These are phyloP conservation scores for Xylariaceae sp. DNA, from an alignment of 2,329 filamentous ascomycete genomes.

Conservation along the genomic window DNA sequence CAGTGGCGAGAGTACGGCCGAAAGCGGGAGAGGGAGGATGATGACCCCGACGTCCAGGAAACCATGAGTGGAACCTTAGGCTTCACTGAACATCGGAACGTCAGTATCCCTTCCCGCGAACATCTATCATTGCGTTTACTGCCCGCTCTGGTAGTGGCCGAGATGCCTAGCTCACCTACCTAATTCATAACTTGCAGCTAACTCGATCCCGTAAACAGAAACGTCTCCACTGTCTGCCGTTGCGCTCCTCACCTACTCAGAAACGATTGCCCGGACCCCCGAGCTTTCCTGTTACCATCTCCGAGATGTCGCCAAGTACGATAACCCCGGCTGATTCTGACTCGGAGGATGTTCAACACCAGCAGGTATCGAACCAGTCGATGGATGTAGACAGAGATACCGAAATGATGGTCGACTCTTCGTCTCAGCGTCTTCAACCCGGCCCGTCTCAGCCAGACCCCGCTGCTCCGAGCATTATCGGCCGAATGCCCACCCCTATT, in stretches of 20 bases:
- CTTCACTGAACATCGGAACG: conserved; percentile 40
- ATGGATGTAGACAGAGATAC: conserved; percentile 48
- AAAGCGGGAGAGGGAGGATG: conserved; percentile 36
- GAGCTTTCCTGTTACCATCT: conserved; percentile 27
- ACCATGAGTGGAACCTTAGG: conserved; percentile 26
- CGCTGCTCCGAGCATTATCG: conserved; percentile 39
- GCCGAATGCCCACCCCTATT: conserved; percentile 63
- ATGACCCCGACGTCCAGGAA: conserved; percentile 22
- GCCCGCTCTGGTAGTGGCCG: neutral
- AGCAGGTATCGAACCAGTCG: conserved; percentile 28
- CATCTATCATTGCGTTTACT: neutral
- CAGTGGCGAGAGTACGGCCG: conserved; percentile 28
- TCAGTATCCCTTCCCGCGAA: conserved; percentile 24
- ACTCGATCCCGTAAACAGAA: conserved; percentile 44
- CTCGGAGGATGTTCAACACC: conserved; percentile 40
- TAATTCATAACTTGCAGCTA: conserved; percentile 6
- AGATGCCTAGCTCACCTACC: neutral
- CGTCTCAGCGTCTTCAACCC: conserved; percentile 33
- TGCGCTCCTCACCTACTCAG: conserved; percentile 49
- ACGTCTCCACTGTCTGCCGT: conserved; percentile 56
- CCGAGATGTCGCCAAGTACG: conserved; percentile 37
- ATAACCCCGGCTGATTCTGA: conserved; percentile 46
- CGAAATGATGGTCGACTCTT: conserved; percentile 53
- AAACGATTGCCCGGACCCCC: conserved; percentile 39
- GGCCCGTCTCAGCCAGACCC: conserved; percentile 38